Percentiles rank a stretch among this genome's conserved stretches.
Evolutionary conservation across 805 yeast genomes (phyloP).

Genomic region (Candida rishiriensis): DNA sequence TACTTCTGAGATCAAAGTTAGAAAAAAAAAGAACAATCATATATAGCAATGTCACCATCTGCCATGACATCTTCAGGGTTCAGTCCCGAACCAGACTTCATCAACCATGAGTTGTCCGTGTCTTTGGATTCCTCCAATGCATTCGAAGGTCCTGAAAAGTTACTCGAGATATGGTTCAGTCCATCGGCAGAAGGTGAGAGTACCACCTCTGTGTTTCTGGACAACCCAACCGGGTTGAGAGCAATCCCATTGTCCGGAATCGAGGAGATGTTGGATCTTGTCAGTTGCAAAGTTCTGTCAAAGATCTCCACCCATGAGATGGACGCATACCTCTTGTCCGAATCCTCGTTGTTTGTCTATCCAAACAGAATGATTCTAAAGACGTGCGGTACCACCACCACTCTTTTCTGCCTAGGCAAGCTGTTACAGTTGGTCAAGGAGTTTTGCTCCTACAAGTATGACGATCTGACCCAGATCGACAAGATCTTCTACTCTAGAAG

Average conservation of each 20-base stretch:
- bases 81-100: constrained; percentile 29
- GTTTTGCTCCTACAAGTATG: constrained; percentile 35
- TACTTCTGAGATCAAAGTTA: constrained; percentile 9
- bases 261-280: constrained; percentile 71
- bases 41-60: constrained; percentile 6
- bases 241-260: constrained; percentile 62
- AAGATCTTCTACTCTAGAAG: constrained; percentile 87
- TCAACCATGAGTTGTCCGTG: constrained; percentile 77
- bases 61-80: constrained; percentile 7
- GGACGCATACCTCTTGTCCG: constrained; percentile 85
- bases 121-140: constrained; percentile 85
- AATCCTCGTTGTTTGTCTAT: constrained; percentile 85
- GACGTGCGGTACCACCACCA: constrained; percentile 96
- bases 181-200: constrained; percentile 39
- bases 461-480: constrained; percentile 37
- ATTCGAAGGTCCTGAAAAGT: constrained; percentile 96
- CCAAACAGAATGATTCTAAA: constrained; percentile 81
- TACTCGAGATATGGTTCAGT: constrained; percentile 86
- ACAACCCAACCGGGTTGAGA: constrained; percentile 46
- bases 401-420: constrained; percentile 68
- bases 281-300: constrained; percentile 84
- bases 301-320: constrained; percentile 59
- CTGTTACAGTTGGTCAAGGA: constrained; percentile 48
- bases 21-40: constrained; percentile 16
- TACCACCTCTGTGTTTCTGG: neutral